Evolutionary conservation across 768 basidiomycete species (phyloP).

Genomic region (Lactifluus rugatus): DNA sequence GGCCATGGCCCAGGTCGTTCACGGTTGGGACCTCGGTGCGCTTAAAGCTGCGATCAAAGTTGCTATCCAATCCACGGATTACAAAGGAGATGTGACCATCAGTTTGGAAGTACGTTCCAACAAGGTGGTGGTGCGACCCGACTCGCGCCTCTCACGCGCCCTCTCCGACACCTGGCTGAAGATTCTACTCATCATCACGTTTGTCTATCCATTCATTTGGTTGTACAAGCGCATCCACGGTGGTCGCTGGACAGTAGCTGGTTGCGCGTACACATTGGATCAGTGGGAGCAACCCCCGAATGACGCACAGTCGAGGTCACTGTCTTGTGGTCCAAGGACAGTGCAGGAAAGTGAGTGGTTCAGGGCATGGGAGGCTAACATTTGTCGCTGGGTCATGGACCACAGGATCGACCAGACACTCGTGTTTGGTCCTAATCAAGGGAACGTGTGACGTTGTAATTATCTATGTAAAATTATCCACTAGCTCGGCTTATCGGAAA

Average conservation of each 20-base stretch:
- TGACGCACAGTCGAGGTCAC: not conserved
- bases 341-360: constrained; percentile 66
- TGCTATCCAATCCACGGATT: constrained; percentile 31
- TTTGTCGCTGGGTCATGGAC: constrained; percentile 35
- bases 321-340: constrained; percentile 24
- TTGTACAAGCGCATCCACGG: constrained; percentile 61
- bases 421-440: too few species aligned
- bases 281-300: constrained; percentile 22
- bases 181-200: constrained; percentile 55
- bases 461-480: too few species aligned
- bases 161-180: constrained; percentile 57
- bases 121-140: constrained; percentile 53
- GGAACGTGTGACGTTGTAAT: too few species aligned
- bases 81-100: constrained; percentile 35
- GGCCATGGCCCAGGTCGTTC: too few species aligned
- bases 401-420: too few species aligned
- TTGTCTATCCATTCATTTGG: too few species aligned
- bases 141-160: constrained; percentile 52
- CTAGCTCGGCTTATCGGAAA: too few species aligned
- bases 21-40: constrained; percentile 41
- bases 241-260: constrained; percentile 64
- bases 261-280: constrained; percentile 65
- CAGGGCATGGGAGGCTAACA: constrained; percentile 58
- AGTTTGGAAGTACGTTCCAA: constrained; percentile 38
- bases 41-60: constrained; percentile 30